phyloP scores from a whole-genome alignment of 495 filamentous ascomycete species.

The Talaromyces proteolyticus region DNA sequence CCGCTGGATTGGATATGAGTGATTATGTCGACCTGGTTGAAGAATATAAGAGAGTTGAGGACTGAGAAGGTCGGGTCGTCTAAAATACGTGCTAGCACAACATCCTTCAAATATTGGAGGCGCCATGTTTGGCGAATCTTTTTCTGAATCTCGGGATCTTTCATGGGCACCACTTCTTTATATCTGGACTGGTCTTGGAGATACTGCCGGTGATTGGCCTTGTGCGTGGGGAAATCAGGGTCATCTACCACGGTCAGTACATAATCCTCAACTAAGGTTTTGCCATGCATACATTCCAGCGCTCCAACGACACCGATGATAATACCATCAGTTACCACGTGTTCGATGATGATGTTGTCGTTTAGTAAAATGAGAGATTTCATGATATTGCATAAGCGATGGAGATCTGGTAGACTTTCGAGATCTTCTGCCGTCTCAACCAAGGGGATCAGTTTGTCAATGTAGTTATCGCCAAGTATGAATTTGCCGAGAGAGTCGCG shows the following conservation, averaged over 20 bases:
- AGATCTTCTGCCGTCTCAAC: conserved; percentile 85
- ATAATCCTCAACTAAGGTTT: not conserved
- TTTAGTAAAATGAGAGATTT: conserved; percentile 92
- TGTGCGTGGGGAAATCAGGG: conserved; percentile 97
- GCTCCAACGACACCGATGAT: conserved; percentile 93
- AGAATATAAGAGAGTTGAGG: conserved; percentile 96
- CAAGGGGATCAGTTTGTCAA: conserved; percentile 77
- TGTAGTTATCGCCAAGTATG: conserved; percentile 79
- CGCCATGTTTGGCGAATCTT: conserved; percentile 97
- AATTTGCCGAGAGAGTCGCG: conserved; percentile 88
- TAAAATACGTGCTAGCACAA: conserved; percentile 90
- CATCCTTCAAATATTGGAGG: conserved; percentile 96
- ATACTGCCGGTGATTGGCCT: conserved; percentile 95
- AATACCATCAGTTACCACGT: conserved; percentile 82
- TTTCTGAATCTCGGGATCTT: conserved; percentile 68
- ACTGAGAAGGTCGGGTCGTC: conserved; percentile 98
- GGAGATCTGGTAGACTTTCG: conserved; percentile 78
- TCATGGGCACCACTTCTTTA: conserved; percentile 93
- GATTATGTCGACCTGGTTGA: conserved; percentile 97
- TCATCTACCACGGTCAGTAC: conserved; percentile 54
- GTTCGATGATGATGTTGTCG: conserved; percentile 89
- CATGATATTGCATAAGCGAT: conserved; percentile 95
- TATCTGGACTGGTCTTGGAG: conserved; percentile 81
- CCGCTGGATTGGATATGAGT: conserved; percentile 79
- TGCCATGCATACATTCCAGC: conserved; percentile 65